These are phyloP conservation scores for Ogataea pilisensis DNA, from an alignment of 805 yeast species.

Conservation along the genomic window DNA sequence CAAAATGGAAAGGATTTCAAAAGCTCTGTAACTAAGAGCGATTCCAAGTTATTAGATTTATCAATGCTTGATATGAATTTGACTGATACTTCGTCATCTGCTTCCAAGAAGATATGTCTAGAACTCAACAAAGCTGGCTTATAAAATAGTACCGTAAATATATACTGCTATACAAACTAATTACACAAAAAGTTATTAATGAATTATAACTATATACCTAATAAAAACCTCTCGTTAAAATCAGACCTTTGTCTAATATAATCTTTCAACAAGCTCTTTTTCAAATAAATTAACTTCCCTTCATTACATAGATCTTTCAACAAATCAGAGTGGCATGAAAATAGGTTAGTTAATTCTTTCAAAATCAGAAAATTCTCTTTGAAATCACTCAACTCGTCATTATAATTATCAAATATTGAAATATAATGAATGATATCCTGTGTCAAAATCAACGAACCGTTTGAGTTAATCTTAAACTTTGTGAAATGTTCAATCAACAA, in stretches of 20 bases:
- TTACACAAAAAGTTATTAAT: background rate
- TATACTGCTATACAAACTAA: background rate
- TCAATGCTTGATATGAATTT: constrained; percentile 8
- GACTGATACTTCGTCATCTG: background rate
- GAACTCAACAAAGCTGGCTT: background rate
- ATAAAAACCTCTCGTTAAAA: constrained; percentile 46
- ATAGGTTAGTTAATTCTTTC: constrained; percentile 79
- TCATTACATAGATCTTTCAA: constrained; percentile 75
- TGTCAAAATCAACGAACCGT: constrained; percentile 79
- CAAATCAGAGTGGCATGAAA: constrained; percentile 78
- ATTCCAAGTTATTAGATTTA: constrained; percentile 7
- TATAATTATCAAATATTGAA: constrained; percentile 22
- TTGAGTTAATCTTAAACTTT: constrained; percentile 68
- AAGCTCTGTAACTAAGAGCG: constrained; percentile 10
- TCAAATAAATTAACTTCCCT: constrained; percentile 68
- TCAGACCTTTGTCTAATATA: constrained; percentile 69
- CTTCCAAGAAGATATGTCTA: constrained; percentile 1
- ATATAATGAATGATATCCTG: constrained; percentile 80
- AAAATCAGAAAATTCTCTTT: constrained; percentile 42
- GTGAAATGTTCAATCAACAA: constrained; percentile 68
- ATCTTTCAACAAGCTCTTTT: constrained; percentile 56
- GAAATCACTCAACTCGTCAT: constrained; percentile 44
- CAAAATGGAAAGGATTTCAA: constrained; percentile 17
- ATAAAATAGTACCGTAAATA: too few species aligned
- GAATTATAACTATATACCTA: constrained; percentile 18